A percentile compares a stretch with the other conserved stretches of the same genome.
These are phyloP conservation scores for Ciborinia camelliae DNA, from an alignment of 2,329 filamentous ascomycete genomes.

Conservation along the genomic window DNA sequence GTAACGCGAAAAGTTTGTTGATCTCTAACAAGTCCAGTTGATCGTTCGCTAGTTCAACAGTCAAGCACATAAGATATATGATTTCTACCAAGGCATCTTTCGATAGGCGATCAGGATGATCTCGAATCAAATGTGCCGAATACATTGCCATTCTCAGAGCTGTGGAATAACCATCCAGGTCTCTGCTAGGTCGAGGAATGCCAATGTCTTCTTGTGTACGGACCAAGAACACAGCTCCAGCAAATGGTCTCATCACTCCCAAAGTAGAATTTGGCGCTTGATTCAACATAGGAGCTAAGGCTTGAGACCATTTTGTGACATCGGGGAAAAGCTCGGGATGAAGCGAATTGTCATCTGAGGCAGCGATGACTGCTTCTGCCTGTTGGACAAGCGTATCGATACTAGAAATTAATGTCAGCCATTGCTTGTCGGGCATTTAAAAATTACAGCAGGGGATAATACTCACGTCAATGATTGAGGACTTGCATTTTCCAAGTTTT, in stretches of 20 bases:
- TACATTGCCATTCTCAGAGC: conserved; percentile 75
- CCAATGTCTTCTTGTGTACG: conserved; percentile 33
- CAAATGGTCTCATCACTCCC: conserved; percentile 69
- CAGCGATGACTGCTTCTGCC: conserved; percentile 42
- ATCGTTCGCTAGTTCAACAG: conserved; percentile 51
- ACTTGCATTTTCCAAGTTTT: conserved; percentile 51
- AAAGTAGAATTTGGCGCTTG: conserved; percentile 58
- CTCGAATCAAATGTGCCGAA: conserved; percentile 54
- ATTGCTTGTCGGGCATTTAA: no score
- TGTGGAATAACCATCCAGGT: conserved; percentile 67
- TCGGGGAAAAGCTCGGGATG: conserved; percentile 57
- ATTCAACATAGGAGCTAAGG: conserved; percentile 56
- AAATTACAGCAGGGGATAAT: background rate
- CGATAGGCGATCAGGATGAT: conserved; percentile 43
- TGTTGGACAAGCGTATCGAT: conserved; percentile 54
- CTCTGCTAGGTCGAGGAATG: conserved; percentile 44
- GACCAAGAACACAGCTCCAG: conserved; percentile 66
- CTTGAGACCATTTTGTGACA: conserved; percentile 59
- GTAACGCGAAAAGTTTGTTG: conserved; percentile 47
- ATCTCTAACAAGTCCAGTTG: conserved; percentile 46
- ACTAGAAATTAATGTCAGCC: conserved; percentile 37
- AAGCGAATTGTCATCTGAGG: conserved; percentile 38
- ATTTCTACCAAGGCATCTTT: conserved; percentile 47
- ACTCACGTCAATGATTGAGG: conserved; percentile 51
- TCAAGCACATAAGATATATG: conserved; percentile 50